These are phyloP conservation scores for Curvularia spicifera DNA, from an alignment of 2,329 filamentous ascomycete species.

Conservation along the genomic window DNA sequence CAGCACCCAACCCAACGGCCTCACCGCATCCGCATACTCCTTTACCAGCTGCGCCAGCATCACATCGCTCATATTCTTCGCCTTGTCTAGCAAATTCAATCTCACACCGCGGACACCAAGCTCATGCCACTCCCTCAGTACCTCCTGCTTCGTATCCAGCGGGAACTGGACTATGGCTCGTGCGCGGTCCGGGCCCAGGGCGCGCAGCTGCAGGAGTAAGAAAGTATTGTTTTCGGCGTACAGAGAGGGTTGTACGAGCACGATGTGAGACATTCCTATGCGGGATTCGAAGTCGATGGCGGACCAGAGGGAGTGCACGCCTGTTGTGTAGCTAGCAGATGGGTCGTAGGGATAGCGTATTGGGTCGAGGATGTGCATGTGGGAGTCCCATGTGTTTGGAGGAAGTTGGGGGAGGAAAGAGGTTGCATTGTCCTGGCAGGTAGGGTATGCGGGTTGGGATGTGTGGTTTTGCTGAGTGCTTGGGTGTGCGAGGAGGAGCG, in stretches of 20 bases:
- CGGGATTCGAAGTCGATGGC: neutral
- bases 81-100: neutral
- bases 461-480: neutral
- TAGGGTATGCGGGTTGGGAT: neutral
- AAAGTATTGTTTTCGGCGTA: slow-evolving; percentile 1
- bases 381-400: neutral
- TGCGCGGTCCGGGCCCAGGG: neutral
- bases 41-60: neutral
- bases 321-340: neutral
- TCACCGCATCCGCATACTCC: neutral
- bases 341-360: neutral
- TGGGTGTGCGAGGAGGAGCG: neutral
- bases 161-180: neutral
- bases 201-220: neutral
- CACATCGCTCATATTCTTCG: neutral
- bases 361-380: slow-evolving; percentile 1
- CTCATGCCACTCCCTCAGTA: neutral
- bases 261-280: neutral
- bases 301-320: neutral
- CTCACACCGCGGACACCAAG: neutral
- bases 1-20: neutral
- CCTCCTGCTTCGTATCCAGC: neutral
- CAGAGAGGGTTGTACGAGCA: neutral
- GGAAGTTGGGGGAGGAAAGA: neutral
- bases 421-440: neutral